A percentile compares a stretch with the other conserved stretches of the same genome.
phyloP scores from a whole-genome alignment of 139 green algal genomes.

The Chlamydomonas schloesseri region DNA sequence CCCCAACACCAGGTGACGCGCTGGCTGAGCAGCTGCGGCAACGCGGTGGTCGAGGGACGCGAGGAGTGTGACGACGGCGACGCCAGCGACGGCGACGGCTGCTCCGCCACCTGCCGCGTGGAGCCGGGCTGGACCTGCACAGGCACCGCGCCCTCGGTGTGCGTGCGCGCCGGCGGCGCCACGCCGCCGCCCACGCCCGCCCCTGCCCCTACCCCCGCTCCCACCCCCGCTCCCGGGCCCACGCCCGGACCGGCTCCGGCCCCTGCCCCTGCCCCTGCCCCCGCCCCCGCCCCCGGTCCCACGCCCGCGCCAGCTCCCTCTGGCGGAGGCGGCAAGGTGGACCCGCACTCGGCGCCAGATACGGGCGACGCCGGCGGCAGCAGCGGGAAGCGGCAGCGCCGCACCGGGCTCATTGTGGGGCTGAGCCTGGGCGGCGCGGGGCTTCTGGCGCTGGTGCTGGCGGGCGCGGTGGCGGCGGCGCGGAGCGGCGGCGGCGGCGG shows the following conservation, averaged over 20 bases:
- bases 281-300: conserved; percentile 1
- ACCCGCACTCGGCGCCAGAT: background rate
- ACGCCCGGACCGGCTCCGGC: background rate
- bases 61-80: conserved; percentile 92
- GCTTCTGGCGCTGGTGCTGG: conserved; percentile 22
- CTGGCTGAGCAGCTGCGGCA: conserved; percentile 84
- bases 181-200: background rate
- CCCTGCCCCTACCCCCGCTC: background rate
- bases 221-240: background rate
- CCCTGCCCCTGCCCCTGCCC: background rate
- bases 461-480: background rate
- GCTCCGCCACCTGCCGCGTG: conserved; percentile 75
- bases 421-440: conserved; percentile 34
- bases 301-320: background rate
- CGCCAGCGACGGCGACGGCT: conserved; percentile 75
- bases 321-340: background rate
- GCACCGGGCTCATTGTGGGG: background rate
- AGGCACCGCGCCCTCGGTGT: conserved; percentile 51
- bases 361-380: background rate
- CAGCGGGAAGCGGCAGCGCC: background rate
- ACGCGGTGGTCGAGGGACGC: conserved; percentile 83
- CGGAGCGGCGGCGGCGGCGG: background rate
- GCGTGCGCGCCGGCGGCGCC: background rate
- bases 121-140: conserved; percentile 65
- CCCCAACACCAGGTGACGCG: conserved; percentile 63